Percentiles rank a stretch among this genome's conserved stretches.
phyloP scores from a whole-genome alignment of 352 stramenopile genomes.

The Globisporangium emineosum region DNA sequence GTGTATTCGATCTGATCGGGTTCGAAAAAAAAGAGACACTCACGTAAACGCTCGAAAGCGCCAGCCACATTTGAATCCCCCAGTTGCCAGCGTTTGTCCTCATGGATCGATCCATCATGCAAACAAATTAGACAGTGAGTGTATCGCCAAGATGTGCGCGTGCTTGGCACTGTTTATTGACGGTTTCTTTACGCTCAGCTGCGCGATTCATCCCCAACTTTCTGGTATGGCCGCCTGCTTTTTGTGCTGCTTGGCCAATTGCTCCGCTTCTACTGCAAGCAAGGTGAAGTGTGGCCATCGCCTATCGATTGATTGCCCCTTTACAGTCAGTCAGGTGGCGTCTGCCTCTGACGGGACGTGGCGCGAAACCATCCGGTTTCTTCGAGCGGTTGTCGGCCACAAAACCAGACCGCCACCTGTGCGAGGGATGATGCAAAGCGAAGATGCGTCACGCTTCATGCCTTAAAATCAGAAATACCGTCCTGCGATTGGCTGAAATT shows the following conservation, averaged over 20 bases:
- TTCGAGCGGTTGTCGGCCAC: neutral
- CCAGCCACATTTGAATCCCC: too few species aligned
- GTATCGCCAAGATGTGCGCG: neutral
- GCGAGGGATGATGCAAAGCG: slow-evolving; percentile 1
- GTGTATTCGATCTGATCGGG: neutral
- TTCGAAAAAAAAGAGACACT: neutral
- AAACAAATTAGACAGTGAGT: neutral
- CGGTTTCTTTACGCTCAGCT: neutral
- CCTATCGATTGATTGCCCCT: neutral
- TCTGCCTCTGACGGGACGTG: neutral
- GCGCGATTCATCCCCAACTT: too few species aligned
- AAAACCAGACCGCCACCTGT: neutral
- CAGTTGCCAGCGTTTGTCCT: too few species aligned
- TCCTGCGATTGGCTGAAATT: slow-evolving; percentile 9
- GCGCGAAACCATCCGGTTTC: slow-evolving; percentile 15
- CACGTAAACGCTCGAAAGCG: neutral
- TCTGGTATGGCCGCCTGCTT: neutral
- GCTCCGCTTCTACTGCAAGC: neutral
- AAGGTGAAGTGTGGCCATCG: neutral
- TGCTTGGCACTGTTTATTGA: neutral
- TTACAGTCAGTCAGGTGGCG: neutral
- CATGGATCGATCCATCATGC: neutral
- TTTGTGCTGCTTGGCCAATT: neutral
- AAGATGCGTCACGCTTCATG: slow-evolving; percentile 4
- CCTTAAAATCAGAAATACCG: too few species aligned